Evolutionary conservation across 75 land plant species (phyloP), one percentile per base, ranked within the genome.

Genomic region (Pseudotsuga menziesii): DNA sequence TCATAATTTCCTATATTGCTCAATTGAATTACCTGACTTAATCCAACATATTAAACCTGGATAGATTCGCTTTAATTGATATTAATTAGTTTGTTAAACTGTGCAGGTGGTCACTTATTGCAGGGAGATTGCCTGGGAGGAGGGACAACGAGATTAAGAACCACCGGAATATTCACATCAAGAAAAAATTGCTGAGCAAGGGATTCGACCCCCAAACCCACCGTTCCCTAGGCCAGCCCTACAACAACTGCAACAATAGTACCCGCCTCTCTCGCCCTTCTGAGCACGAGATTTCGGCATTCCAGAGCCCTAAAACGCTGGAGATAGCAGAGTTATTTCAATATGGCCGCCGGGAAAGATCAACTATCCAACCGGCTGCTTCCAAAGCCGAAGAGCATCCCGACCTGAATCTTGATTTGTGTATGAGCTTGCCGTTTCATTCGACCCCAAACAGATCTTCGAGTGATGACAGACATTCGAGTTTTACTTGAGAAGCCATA

Each of bases 331-430:
- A 69, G n/a, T 69, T 69, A 2, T 69, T 69, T 20, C 72, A 69
- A n/a, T 41, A 9, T 9, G 72, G 39, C 1, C 72, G n/a, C 14
- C 41, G 25, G 15, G 23, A 41, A n/a, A 48, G 32, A 0, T 29
- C 32, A 29, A 29, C n/a, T n/a, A n/a, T n/a, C n/a, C n/a, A 19
- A 6, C 23, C 8, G n/a, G 23, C 23, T 12, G 52, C 54, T 20
- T 41, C 54, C 3, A 20, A 41, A 6, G 72, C 39, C n/a, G 52
- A 39, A 39, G 39, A 63, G 22, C 36, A 16, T 20, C 76, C 64
- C 0, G 83, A 78, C 56, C 26, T 83, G 8, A 75, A 83, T 61
- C 81, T 83, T n/a, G 79, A 83, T 20, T 77, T 83, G 26, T 83
- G 57, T 44, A 83, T 83, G 27, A 79, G 84, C 61, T 73, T 58